phyloP scores from a whole-genome alignment of 2,329 filamentous ascomycete species.

The Botrytis fragariae region DNA sequence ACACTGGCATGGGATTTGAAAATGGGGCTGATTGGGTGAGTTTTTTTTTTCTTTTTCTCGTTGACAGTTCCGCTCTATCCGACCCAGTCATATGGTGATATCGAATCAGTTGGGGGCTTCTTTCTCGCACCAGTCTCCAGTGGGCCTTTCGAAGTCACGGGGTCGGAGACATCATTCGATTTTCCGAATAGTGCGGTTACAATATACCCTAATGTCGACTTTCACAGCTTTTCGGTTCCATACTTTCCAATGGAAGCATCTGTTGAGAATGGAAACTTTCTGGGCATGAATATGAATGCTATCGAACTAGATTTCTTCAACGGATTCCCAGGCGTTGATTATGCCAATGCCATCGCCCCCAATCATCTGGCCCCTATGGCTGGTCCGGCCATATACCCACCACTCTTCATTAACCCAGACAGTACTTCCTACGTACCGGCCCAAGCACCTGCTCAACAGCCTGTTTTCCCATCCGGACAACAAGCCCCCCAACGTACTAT shows the following conservation, averaged over 20 bases:
- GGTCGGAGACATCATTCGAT: rapidly evolving
- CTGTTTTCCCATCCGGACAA: neutral
- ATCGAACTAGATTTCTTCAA: neutral
- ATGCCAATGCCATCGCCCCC: rapidly evolving
- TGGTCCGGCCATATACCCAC: neutral
- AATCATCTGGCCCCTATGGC: neutral
- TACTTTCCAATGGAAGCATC: rapidly evolving
- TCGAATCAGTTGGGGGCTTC: too few relatives aligned
- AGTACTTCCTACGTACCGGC: neutral
- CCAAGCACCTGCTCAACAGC: neutral
- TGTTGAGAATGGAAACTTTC: rapidly evolving
- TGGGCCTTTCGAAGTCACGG: too few relatives aligned
- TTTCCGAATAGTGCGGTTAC: neutral
- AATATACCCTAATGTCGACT: rapidly evolving
- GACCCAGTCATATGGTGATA: too few relatives aligned
- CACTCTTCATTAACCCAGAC: neutral
- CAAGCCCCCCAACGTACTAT: neutral
- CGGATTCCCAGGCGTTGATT: neutral
- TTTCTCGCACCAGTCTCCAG: too few relatives aligned
- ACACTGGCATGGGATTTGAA: neutral
- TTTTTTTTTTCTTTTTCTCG: too few relatives aligned
- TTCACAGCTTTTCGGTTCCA: rapidly evolving
- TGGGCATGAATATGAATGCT: neutral
- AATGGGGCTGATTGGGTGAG: neutral
- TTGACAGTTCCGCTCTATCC: too few relatives aligned